Percentiles rank a stretch among this genome's conserved stretches.
phyloP scores from a whole-genome alignment of 2,329 filamentous ascomycete species.

The Penicillium sp. region DNA sequence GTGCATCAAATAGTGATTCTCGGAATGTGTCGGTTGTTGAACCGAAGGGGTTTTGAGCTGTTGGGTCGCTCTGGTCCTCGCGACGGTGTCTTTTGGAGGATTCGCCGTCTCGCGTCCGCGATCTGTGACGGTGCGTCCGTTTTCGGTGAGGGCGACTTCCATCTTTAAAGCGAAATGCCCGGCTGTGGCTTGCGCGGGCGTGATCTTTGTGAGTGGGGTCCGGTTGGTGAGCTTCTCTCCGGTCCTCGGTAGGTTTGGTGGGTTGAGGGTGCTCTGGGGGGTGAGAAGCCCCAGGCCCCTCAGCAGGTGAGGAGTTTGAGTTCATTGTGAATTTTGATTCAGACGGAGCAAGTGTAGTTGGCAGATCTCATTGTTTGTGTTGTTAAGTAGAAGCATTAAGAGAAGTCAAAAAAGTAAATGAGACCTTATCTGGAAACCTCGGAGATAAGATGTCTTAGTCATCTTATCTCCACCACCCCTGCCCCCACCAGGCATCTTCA shows the following conservation, averaged over 20 bases:
- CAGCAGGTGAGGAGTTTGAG: background rate
- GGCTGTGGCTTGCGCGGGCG: background rate
- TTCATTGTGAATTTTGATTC: background rate
- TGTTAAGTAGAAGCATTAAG: background rate
- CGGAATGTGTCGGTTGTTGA: constrained; percentile 61
- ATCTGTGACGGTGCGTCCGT: background rate
- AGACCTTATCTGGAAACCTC: background rate
- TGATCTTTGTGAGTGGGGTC: background rate
- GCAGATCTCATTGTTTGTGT: background rate
- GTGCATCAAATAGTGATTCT: constrained; percentile 89
- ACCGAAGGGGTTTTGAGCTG: background rate
- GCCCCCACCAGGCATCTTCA: background rate
- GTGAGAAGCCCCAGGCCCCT: background rate
- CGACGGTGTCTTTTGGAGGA: constrained; percentile 23
- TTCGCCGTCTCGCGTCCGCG: background rate
- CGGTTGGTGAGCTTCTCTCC: background rate
- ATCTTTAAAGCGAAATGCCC: constrained; percentile 12
- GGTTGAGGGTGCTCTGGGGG: background rate
- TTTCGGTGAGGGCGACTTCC: constrained; percentile 13
- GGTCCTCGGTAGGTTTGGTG: background rate
- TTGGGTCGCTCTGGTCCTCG: constrained; percentile 5
- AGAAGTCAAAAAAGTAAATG: background rate
- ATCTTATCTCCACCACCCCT: constrained; percentile 2
- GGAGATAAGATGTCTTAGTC: constrained; percentile 5
- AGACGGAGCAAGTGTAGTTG: background rate